Evolutionary conservation across 352 stramenopile species (phyloP), one percentile per base, ranked within the genome.

Genomic region (Phytophthora cactorum): DNA sequence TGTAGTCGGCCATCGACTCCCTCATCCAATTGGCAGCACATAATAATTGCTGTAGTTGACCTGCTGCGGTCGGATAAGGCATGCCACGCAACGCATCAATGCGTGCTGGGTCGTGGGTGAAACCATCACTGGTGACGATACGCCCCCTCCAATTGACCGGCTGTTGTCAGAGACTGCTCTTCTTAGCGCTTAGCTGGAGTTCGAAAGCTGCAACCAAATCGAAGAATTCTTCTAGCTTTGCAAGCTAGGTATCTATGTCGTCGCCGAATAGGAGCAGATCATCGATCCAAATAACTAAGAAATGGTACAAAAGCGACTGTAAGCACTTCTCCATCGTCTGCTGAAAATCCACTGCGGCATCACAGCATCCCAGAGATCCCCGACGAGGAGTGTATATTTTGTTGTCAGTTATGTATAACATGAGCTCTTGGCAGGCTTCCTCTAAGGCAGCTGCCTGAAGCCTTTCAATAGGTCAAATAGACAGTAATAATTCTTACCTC

Each of bases 261-360:
- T 55, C 31, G 6, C 62, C 62, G 49, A 67, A 73, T 2, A 78
- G 27, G 0, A 81, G 61, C 0, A 77, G 22, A 32, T 79, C 64
- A 71, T 50, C 44, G 5, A 50, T 15, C 43, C 44, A 50, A 50
- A 50, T 32, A 15, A 50, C 44, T 15, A 50, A 31, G 22, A 22
- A 50, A 31, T 50, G 17, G 22, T 50, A 50, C 7, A 50, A 15
- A 1, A 50, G 22, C 44, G 44, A 50, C 5, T 50, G 5, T 1
- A 50, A 50, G 7, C 44, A 50, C 22, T 50, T 31, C 44, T 50
- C 44, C 44, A 50, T 50, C 22, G 44, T 50, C 8, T 50, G 22
- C 44, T 50, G n/a, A 11, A 50, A 50, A 14, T 50, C 17, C 44
- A 31, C 44, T 7, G 44, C 22, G 44, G 5, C 7, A 50, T 50